Evolutionary conservation across 805 yeast genomes (phyloP), one percentile per base, ranked within the genome.

Genomic region (Starmera dryadoides): DNA sequence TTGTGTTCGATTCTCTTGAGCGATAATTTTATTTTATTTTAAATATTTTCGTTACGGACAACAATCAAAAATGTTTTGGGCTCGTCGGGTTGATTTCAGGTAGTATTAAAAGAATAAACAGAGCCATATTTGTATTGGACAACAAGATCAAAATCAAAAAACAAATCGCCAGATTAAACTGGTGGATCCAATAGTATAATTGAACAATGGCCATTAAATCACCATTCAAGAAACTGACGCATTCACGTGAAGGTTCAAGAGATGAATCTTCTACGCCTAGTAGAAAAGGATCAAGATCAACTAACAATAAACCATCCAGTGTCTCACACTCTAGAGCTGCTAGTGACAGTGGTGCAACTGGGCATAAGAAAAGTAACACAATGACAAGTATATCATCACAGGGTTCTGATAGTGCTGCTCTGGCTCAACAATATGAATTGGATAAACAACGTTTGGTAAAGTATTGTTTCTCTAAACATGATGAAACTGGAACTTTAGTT

Each of bases 361-460:
- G 58, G 10, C 64, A 59, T 38, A 57, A 53, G 38, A 56, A 63
- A 44, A 53, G 56, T 19, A 49, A 58, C 15, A 59, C 68, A 2
- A 50, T 57, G 2, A 36, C 39, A 2, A 38, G 43, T 22, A 37
- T 33, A 5, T 45, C 59, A 7, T 63, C 69, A 0, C 50, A 50
- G 6, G 52, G 62, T 2, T 55, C 66, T 2, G 49, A 48, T 6
- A 47, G 43, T 10, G 51, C 64, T 1, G 55, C 60, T 38, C 42
- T 79, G 37, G 83, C 84, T 0, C 69, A 64, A 40, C 82, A 76
- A 48, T 78, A 75, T 50, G 82, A 77, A 39, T 58, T 60, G 17
- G 85, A 79, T 49, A 69, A 75, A 46, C 61, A 62, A 33, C 58
- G 63, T 20, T 67, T 79, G 40, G 68, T 71, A 42, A 60, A 56